Evolutionary conservation across 495 filamentous ascomycete genomes (phyloP), one percentile per base, ranked within the genome.

Genomic region (Parachaetomium inaequale): DNA sequence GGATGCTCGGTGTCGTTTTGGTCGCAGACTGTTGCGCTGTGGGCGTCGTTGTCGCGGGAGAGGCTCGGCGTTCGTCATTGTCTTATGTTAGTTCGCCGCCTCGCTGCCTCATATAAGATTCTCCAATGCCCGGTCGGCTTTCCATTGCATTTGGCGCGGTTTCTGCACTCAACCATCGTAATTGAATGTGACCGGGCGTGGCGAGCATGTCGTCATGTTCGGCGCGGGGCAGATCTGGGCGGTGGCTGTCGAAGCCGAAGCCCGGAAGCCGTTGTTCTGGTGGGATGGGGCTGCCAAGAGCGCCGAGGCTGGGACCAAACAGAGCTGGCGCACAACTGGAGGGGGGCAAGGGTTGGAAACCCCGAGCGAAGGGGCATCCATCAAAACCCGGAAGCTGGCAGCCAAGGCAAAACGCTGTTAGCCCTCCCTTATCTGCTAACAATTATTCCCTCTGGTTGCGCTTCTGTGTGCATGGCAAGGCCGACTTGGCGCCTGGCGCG

Each of bases 1-100:
- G 50, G 40, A 36, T 40, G 8, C 12, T 61, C 50, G 49, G 58
- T 54, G 38, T 19, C 58, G 25, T 7, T 61, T 61, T 46, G 23
- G 31, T 49, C 43, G 29, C 38, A 23, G 28, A 5, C 26, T 6
- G 54, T 23, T 28, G 36, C 12, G 12, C 10, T 14, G 5, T 2
- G 21, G 45, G 45, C 10, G 14, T 40, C 12, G 36, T 50, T 4
- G 46, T 29, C 23, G 32, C 10, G 23, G n/a, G 31, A 53, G 15
- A 12, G 7, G 17, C 29, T 34, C 25, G 28, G 49, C 26, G 17
- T n/a, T 31, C 7, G 49, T 51, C 49, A 51, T 51, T 29, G 15
- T 8, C 8, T 28, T 5, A 15, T 28, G 21, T 14, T 50, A 15
- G 36, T 11, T 36, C 31, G 31, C 8, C 31, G 4, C 31, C 31